A percentile compares a stretch with the other conserved stretches of the same genome.
Evolutionary conservation across 2,329 filamentous ascomycete genomes (phyloP).

Genomic region (Trichoderma koningii): DNA sequence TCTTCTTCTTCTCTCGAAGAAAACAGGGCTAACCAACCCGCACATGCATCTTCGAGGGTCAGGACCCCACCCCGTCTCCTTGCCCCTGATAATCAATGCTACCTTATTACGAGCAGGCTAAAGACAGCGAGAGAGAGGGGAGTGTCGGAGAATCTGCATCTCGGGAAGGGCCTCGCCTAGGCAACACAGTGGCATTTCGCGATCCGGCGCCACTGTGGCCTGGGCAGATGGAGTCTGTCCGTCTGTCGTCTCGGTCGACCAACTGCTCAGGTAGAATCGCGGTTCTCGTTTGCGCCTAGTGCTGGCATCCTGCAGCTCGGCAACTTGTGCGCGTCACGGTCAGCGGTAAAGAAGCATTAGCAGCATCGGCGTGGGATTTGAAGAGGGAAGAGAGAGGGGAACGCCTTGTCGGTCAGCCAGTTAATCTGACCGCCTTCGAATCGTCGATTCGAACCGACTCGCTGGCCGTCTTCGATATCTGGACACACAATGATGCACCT

Average conservation of each 20-base stretch:
- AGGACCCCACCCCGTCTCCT: neutral
- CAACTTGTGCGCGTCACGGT: constrained; percentile 7
- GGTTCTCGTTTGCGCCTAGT: neutral
- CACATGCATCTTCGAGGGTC: neutral
- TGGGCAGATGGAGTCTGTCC: neutral
- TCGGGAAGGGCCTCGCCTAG: constrained; percentile 5
- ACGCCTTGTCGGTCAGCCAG: neutral
- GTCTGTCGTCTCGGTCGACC: neutral
- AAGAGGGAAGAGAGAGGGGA: no score
- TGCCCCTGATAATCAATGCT: constrained; percentile 7
- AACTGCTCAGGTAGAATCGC: no score
- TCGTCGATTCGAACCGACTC: neutral
- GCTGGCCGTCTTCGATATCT: neutral
- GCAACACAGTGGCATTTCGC: neutral
- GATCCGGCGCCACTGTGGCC: neutral
- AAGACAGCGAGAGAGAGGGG: neutral
- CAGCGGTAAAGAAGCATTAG: neutral
- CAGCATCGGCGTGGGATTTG: no score
- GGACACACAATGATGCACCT: neutral
- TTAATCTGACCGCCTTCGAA: neutral
- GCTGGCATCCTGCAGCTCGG: constrained; percentile 13
- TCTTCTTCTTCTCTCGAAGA: constrained; percentile 1
- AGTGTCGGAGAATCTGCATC: constrained; percentile 4
- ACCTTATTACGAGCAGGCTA: constrained; percentile 1
- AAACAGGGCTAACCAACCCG: neutral